Evolutionary conservation across 345 rosid genomes (phyloP), one percentile per base, ranked within the genome.

Genomic region (Aegle marmelos): DNA sequence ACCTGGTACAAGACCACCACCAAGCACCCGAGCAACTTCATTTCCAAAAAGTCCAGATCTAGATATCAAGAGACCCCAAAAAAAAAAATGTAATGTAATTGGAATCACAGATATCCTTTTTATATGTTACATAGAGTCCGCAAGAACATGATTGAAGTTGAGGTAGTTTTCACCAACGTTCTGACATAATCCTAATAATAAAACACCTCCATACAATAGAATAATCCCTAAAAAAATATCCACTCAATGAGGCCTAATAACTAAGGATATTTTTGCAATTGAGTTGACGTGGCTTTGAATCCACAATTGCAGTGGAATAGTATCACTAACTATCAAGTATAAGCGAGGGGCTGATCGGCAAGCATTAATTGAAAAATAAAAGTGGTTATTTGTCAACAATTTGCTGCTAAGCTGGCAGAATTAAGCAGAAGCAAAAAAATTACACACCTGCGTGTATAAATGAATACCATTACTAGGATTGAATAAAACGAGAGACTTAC

Each of bases 1-100:
- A 95, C 98, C 98, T 91, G 99, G 98, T 28, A 93, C 97, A 81
- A 95, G 89, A 53, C 99, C 99, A 80, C 98, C 97, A 77, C 99
- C 99, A 80, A 95, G 97, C 78, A 95, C 98, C 77, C 95, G 88
- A 14, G 88, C 88, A 81, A 94, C 94, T 90, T 95, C 98, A 77
- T 82, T 80, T 54, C 99, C 99, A 78, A 95, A 92, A 36, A 50
- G 81, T 70, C 97, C 99, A 78, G 83, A 77, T 87, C 99, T 95
- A 80, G 67, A 81, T 25, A 72, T 30, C 53, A 78, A 81, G 67
- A 13, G 69, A 76, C 53, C 56, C 50, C 3, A 76, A 79, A 74
- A 31, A 81, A 79, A 62, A 76, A 79, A 25, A 24, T 53, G 34
- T 22, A 39, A 2, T 13, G 45, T 27, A 36, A 36, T 22, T 6